Evolutionary conservation across 352 stramenopile species (phyloP).

Genomic region (Globisporangium solare): DNA sequence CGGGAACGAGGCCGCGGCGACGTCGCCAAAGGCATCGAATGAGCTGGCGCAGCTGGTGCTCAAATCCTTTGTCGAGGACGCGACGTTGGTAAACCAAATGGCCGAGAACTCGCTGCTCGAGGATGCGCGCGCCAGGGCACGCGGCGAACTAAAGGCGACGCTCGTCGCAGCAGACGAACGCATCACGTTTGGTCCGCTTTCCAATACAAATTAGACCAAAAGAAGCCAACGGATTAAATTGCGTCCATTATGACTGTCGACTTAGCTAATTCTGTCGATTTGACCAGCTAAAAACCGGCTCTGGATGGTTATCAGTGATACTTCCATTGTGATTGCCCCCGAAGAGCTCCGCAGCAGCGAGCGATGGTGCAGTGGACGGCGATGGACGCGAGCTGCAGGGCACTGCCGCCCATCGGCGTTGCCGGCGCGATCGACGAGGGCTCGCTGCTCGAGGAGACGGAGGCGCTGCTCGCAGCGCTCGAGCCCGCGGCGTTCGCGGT

Average conservation of each 20-base stretch:
- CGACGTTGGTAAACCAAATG: constrained; percentile 4
- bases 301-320: no score
- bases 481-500: constrained; percentile 3
- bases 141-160: not conserved
- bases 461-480: constrained; percentile 7
- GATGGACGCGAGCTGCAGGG: no score
- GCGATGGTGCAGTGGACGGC: not conserved
- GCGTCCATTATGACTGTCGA: no score
- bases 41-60: constrained; percentile 11
- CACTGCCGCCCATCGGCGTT: not conserved
- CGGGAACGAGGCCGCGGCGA: not conserved
- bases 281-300: no score
- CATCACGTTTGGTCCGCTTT: not conserved
- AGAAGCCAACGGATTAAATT: no score
- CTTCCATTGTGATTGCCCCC: not conserved
- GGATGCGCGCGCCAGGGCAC: not conserved
- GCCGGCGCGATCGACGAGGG: constrained; percentile 7
- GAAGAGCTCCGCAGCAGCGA: not conserved
- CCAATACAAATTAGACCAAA: no score
- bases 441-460: constrained; percentile 12
- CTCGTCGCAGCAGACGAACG: not conserved
- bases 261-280: no score
- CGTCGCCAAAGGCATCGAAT: not conserved
- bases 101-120: constrained; percentile 9
- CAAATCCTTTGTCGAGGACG: constrained; percentile 9